Conservation (phyloP, 495 filamentous ascomycete genomes). For the Penicillium chermesinum region DNA sequence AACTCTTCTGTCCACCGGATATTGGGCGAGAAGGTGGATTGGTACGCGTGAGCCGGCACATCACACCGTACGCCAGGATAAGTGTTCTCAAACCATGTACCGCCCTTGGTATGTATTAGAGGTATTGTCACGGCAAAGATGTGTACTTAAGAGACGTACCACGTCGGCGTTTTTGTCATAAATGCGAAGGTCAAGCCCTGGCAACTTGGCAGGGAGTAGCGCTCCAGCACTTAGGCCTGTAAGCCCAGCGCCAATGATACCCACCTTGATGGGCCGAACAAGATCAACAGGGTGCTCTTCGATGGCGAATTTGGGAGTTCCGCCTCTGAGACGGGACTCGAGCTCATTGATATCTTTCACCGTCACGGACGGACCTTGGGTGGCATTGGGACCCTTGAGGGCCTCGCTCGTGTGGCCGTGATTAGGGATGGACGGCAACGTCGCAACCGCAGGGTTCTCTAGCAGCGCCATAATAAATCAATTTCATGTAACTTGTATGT, state of each 20-base stretch:
- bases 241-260: constrained; percentile 50
- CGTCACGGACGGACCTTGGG: constrained; percentile 11
- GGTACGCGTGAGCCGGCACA: constrained; percentile 67
- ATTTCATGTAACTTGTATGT: too few species aligned
- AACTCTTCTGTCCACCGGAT: constrained; percentile 62
- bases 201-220: constrained; percentile 46
- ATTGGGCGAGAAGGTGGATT: constrained; percentile 61
- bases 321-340: background rate
- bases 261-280: constrained; percentile 43
- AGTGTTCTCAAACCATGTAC: constrained; percentile 48
- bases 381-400: constrained; percentile 8
- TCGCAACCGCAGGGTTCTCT: constrained; percentile 6
- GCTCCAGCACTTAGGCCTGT: constrained; percentile 46
- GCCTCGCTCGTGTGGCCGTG: constrained; percentile 3
- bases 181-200: constrained; percentile 47
- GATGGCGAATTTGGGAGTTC: constrained; percentile 21
- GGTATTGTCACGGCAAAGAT: background rate
- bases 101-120: constrained; percentile 30
- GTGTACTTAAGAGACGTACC: constrained; percentile 23
- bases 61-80: constrained; percentile 59
- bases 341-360: constrained; percentile 7
- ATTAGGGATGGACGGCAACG: constrained; percentile 8
- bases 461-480: constrained; percentile 14
- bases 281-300: constrained; percentile 41
- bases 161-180: constrained; percentile 56